A percentile compares a stretch with the other conserved stretches of the same genome.
These are phyloP conservation scores for Cyclocybe cylindracea DNA, from an alignment of 768 basidiomycete genomes.

Conservation along the genomic window DNA sequence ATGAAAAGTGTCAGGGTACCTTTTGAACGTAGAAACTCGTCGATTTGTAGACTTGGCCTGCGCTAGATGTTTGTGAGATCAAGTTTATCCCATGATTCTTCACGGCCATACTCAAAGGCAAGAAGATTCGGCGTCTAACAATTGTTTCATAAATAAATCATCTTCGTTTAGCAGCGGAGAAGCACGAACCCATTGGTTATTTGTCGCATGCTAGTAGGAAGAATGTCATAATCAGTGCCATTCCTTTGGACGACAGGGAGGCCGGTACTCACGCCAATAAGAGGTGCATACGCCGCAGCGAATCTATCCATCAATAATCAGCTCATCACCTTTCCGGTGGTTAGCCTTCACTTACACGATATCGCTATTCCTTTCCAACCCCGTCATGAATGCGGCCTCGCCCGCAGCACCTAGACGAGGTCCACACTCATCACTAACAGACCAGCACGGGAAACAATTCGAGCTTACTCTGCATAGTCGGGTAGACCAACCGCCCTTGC, in stretches of 20 bases:
- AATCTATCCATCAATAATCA: slow-evolving; percentile 47
- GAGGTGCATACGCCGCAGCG: slow-evolving; percentile 60
- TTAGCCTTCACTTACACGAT: slow-evolving; percentile 39
- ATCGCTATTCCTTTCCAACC: slow-evolving; percentile 57
- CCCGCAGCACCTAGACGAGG: slow-evolving; percentile 34
- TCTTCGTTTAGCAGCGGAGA: no score
- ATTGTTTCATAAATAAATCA: neutral
- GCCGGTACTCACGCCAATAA: slow-evolving; percentile 41
- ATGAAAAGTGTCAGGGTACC: slow-evolving; percentile 27
- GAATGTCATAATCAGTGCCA: slow-evolving; percentile 1
- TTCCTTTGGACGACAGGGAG: neutral
- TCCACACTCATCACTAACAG: neutral
- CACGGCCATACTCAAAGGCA: slow-evolving; percentile 53
- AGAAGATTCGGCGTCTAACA: slow-evolving; percentile 57
- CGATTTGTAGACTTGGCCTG: slow-evolving; percentile 55
- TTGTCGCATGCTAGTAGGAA: slow-evolving; percentile 44
- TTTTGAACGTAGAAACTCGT: slow-evolving; percentile 66
- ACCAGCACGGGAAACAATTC: neutral
- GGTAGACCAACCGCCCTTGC: slow-evolving; percentile 29
- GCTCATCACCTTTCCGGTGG: neutral
- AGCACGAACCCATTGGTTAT: slow-evolving; percentile 53
- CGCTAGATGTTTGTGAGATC: slow-evolving; percentile 29
- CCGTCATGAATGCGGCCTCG: slow-evolving; percentile 66
- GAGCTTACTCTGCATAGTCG: slow-evolving; percentile 36
- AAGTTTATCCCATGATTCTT: neutral